phyloP scores from a whole-genome alignment of 768 basidiomycete genomes.

The Naganishia onofrii region DNA sequence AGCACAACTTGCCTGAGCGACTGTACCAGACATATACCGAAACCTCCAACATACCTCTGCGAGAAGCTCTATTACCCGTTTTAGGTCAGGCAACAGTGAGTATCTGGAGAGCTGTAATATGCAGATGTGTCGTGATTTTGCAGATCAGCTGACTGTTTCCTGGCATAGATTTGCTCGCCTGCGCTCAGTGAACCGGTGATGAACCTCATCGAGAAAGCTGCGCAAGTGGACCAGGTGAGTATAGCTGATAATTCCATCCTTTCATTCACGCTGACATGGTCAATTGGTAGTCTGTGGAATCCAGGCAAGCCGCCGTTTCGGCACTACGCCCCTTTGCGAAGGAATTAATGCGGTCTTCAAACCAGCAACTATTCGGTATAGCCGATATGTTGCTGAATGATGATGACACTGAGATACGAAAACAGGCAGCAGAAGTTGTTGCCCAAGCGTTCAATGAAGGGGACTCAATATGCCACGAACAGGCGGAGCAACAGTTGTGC shows the following conservation, averaged over 20 bases:
- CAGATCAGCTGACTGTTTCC: neutral
- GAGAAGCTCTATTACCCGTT: neutral
- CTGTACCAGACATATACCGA: neutral
- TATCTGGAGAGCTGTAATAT: neutral
- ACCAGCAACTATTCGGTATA: neutral
- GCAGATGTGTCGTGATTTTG: neutral
- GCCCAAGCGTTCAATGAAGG: neutral
- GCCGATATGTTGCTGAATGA: conserved; percentile 15
- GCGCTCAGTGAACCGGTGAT: neutral
- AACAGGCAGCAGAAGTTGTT: conserved; percentile 1
- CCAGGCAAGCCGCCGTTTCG: conserved; percentile 14
- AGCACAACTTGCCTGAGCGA: neutral
- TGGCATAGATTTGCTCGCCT: neutral
- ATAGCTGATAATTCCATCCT: neutral
- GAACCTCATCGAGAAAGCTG: neutral
- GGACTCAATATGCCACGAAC: neutral
- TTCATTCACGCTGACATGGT: neutral
- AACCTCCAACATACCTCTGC: conserved; percentile 1
- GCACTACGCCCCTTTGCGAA: neutral
- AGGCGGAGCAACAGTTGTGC: neutral
- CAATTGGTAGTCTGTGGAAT: neutral
- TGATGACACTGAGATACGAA: neutral
- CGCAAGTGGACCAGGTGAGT: neutral
- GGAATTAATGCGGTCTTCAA: neutral
- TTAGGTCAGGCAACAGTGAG: neutral